Percentiles rank a stretch among this genome's conserved stretches.
These are phyloP conservation scores for Thinopyrum elongatum DNA, from an alignment of 176 grass and related monocot genomes.

Conservation along the genomic window DNA sequence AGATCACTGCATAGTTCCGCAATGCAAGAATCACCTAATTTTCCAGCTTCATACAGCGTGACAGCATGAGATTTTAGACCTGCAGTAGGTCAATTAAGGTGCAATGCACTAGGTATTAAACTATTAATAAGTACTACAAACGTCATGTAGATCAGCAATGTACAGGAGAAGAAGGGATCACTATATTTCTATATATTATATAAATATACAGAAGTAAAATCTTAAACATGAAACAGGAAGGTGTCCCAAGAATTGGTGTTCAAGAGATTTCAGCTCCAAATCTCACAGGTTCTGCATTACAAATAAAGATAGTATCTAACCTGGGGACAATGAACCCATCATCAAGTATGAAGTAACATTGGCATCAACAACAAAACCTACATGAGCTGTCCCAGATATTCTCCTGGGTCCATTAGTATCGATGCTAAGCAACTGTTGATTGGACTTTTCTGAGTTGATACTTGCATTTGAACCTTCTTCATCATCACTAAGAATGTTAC, in stretches of 20 bases:
- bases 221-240: background rate
- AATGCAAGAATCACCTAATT: conserved; percentile 92
- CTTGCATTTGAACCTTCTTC: conserved; percentile 93
- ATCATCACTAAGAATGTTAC: conserved; percentile 90
- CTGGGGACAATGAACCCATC: conserved; percentile 99
- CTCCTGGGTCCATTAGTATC: conserved; percentile 61
- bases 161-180: conserved; percentile 2
- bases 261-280: conserved; percentile 27
- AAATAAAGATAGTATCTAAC: conserved; percentile 47
- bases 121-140: background rate
- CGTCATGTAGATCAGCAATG: background rate
- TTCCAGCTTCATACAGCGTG: conserved; percentile 97
- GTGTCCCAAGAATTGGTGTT: background rate
- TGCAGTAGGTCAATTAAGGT: conserved; percentile 45
- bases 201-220: background rate
- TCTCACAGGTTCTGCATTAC: background rate
- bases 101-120: conserved; percentile 12
- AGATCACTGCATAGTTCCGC: conserved; percentile 83
- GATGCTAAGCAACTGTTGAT: conserved; percentile 42
- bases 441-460: conserved; percentile 79
- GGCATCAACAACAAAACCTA: conserved; percentile 96
- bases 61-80: conserved; percentile 99
- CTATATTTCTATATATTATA: background rate
- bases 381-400: conserved; percentile 71
- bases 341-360: conserved; percentile 99